Base-by-base conservation (phyloP, 352 stramenopile species). In the Globisporangium camurandrum region DNA sequence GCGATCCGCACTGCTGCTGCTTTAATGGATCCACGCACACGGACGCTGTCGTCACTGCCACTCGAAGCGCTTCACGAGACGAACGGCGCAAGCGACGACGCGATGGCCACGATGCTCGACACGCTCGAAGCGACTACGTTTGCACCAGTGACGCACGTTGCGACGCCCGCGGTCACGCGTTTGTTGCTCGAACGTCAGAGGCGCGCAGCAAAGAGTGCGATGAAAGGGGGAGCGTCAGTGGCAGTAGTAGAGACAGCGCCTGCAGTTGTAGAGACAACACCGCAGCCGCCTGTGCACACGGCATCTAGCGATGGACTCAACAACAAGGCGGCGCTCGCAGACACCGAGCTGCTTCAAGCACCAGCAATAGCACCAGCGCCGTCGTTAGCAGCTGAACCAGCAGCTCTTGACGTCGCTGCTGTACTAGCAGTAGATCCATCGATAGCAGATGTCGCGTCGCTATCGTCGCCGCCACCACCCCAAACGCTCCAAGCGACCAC, bases 151-250 rank as follows among this genome's bases (percentile, higher is more conserved):
- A 23, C 19, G 16, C 27, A 34, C 5, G 54, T 58, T 10, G 24
- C 48, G 26, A 59, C 37, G 1, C 56, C 56, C 3, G 50, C 43
- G 12, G 56, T 62, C 28, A 50, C 56, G 5, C 34, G 46, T 12
- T 19, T 62, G 56, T 14, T 62, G 19, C 27, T 41, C 2, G 30
- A 34, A 17, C 56, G 56, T 6, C 42, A 59, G 23, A 54, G 43
- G 28, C 28, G 16, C n/a, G 3, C 17, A 38, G 23, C 24, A 38
- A 46, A 19, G 24, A 27, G 38, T 23, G n/a, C 36, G 27, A 17
- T 20, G 5, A 38, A 34, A 17, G 17, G n/a, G 3, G 20, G 5
- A 10, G 24, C 5, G 14, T 24, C n/a, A 23, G 16, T n/a, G 12
- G 5, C 36, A 41, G 17, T 8, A 20, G 12, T 14, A 39, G 12